Conservation (phyloP, 2,329 filamentous ascomycete genomes). For the Colletotrichum paranaense region DNA sequence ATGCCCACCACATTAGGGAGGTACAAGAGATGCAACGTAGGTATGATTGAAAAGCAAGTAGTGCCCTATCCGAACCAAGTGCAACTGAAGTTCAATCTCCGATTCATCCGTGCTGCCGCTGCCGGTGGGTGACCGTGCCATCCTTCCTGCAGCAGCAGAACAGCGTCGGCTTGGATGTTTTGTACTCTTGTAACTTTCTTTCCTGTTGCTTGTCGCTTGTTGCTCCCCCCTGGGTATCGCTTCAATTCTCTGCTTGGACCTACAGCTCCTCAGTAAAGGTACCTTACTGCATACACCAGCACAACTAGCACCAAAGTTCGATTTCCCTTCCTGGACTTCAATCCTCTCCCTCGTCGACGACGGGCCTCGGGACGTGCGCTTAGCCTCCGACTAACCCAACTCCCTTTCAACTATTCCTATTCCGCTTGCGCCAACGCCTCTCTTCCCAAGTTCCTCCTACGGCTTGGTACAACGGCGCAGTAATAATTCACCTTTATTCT, state of each 20-base stretch:
- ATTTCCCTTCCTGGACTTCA: background rate
- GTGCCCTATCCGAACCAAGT: background rate
- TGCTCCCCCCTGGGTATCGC: background rate
- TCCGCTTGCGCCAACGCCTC: background rate
- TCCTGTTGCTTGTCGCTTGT: background rate
- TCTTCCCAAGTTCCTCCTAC: background rate
- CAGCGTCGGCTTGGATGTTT: background rate
- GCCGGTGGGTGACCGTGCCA: conserved; percentile 7
- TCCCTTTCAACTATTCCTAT: background rate
- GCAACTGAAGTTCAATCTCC: conserved; percentile 17
- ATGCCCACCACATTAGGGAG: background rate
- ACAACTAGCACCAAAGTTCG: background rate
- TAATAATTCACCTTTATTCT: background rate
- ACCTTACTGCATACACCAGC: too few relatives aligned
- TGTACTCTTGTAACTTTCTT: background rate
- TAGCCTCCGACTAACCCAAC: background rate
- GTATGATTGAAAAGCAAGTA: background rate
- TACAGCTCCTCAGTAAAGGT: too few relatives aligned
- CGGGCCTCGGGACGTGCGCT: conserved; percentile 26
- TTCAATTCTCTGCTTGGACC: background rate
- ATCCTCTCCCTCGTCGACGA: conserved; percentile 1
- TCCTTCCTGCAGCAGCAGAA: conserved; percentile 17
- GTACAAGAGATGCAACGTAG: background rate
- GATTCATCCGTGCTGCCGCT: conserved; percentile 29
- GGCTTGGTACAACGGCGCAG: background rate